phyloP scores from a whole-genome alignment of 371 early-diverging fungal species.

The Massospora cicadina region DNA sequence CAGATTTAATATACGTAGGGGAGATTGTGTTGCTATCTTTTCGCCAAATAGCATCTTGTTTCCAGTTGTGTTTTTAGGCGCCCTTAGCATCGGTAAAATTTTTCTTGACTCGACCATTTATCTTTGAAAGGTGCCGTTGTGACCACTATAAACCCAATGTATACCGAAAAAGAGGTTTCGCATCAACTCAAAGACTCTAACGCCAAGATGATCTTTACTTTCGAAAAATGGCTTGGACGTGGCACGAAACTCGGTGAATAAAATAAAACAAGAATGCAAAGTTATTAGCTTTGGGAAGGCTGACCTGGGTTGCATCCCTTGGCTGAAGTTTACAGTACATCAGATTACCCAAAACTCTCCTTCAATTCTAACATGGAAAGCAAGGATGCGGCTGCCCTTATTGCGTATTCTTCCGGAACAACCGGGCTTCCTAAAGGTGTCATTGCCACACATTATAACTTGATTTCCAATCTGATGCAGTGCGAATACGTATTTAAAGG shows the following conservation, averaged over 20 bases:
- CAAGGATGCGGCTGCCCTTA: slow-evolving; percentile 35
- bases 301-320: slow-evolving; percentile 13
- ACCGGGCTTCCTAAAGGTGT: slow-evolving; percentile 44
- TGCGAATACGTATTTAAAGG: slow-evolving; percentile 15
- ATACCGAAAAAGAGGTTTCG: slow-evolving; percentile 53
- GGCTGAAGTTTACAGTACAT: slow-evolving; percentile 1
- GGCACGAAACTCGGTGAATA: slow-evolving; percentile 23
- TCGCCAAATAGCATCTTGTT: slow-evolving; percentile 42
- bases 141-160: slow-evolving; percentile 53
- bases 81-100: neutral
- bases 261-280: neutral
- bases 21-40: slow-evolving; percentile 46
- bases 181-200: slow-evolving; percentile 47
- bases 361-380: slow-evolving; percentile 12
- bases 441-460: slow-evolving; percentile 42
- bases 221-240: slow-evolving; percentile 22
- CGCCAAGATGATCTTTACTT: slow-evolving; percentile 27
- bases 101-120: slow-evolving; percentile 24
- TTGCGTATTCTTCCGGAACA: slow-evolving; percentile 82
- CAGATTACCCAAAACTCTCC: neutral
- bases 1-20: slow-evolving; percentile 15
- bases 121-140: slow-evolving; percentile 29
- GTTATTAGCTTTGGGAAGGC: slow-evolving; percentile 9
- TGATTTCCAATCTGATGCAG: slow-evolving; percentile 44
- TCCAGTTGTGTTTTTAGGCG: slow-evolving; percentile 18